These are phyloP conservation scores for Yamadazyma friedrichii DNA, from an alignment of 1,139 yeast species.

Conservation along the genomic window DNA sequence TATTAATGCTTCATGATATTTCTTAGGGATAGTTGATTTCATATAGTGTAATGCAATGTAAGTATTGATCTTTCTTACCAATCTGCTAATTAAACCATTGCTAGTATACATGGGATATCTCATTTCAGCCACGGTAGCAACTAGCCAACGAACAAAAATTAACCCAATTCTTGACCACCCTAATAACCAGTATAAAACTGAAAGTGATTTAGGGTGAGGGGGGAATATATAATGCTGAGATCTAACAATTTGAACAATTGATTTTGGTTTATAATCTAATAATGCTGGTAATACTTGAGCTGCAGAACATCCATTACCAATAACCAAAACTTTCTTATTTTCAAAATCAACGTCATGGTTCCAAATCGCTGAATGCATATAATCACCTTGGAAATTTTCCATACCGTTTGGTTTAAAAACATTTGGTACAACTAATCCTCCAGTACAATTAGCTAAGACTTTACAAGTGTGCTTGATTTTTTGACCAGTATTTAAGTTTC, in stretches of 20 bases:
- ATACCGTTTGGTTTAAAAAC: conserved; percentile 35
- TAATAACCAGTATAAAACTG: conserved; percentile 22
- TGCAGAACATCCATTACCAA: conserved; percentile 49
- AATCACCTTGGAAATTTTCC: conserved; percentile 41
- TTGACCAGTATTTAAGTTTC: conserved; percentile 36
- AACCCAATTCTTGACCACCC: conserved; percentile 28
- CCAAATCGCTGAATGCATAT: conserved; percentile 51
- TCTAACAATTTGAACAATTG: conserved; percentile 35
- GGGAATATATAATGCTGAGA: conserved; percentile 43
- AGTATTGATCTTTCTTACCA: conserved; percentile 26
- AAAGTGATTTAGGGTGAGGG: conserved; percentile 30
- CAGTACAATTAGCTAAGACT: conserved; percentile 33
- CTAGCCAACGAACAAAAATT: conserved; percentile 26
- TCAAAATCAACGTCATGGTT: conserved; percentile 39
- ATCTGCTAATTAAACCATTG: conserved; percentile 24
- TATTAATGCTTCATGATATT: conserved; percentile 30
- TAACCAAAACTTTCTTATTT: conserved; percentile 33
- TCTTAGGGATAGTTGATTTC: conserved; percentile 31
- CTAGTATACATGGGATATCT: conserved; percentile 40
- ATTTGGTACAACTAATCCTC: conserved; percentile 39
- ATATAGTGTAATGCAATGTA: conserved; percentile 25
- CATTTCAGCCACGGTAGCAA: conserved; percentile 30
- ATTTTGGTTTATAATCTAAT: conserved; percentile 27
- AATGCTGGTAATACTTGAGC: conserved; percentile 40
- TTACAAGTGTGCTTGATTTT: conserved; percentile 25